Percentiles rank a stretch among this genome's conserved stretches.
phyloP scores from a whole-genome alignment of 345 rosid species.

The Heritiera fomes region DNA sequence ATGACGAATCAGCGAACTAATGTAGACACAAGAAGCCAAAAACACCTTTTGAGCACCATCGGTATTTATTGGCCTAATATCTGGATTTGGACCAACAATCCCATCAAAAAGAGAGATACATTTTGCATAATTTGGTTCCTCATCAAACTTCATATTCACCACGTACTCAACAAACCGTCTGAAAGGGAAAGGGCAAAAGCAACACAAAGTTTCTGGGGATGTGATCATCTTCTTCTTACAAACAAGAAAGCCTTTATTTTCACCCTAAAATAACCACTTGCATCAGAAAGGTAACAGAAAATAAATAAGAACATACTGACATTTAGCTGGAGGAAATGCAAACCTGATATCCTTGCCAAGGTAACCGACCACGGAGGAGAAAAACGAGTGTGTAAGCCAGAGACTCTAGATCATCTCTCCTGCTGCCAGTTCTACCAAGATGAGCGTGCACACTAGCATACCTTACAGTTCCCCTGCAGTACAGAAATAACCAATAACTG shows the following conservation, averaged over 20 bases:
- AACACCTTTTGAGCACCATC: slow-evolving; percentile 95
- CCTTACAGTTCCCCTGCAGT: slow-evolving; percentile 86
- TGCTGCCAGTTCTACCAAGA: slow-evolving; percentile 92
- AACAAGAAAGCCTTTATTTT: slow-evolving; percentile 90
- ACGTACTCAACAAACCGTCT: slow-evolving; percentile 86
- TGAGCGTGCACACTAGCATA: slow-evolving; percentile 99
- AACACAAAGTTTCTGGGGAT: slow-evolving; percentile 84
- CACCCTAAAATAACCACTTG: slow-evolving; percentile 59
- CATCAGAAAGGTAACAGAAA: slow-evolving; percentile 18
- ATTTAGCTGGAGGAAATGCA: slow-evolving; percentile 16
- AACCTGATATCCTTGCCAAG: slow-evolving; percentile 99
- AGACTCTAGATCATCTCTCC: slow-evolving; percentile 96
- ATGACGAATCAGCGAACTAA: slow-evolving; percentile 10
- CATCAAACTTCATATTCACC: slow-evolving; percentile 90
- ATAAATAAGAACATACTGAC: not conserved
- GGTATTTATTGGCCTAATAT: slow-evolving; percentile 90
- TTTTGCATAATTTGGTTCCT: slow-evolving; percentile 94
- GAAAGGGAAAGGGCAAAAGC: slow-evolving; percentile 86
- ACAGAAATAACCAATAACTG: not conserved
- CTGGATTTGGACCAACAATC: slow-evolving; percentile 86
- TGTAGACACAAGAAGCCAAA: slow-evolving; percentile 7
- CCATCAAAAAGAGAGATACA: slow-evolving; percentile 90
- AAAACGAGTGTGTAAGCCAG: slow-evolving; percentile 96
- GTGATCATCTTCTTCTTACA: slow-evolving; percentile 98
- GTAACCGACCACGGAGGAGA: slow-evolving; percentile 93